Base-by-base conservation (phyloP, 441 rosid species). In the Capsella rubella region DNA sequence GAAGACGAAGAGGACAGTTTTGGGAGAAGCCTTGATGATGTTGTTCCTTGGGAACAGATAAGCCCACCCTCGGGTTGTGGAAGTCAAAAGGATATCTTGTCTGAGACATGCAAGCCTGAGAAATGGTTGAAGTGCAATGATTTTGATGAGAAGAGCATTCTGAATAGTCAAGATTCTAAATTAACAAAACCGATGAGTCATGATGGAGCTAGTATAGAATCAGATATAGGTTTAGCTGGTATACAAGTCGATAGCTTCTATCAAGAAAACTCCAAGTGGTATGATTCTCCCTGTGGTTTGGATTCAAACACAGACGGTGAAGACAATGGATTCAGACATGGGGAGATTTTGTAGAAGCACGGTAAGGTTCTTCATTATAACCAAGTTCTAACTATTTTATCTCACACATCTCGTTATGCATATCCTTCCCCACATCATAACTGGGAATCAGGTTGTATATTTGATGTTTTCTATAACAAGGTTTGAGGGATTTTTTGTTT, bases 221-320 rank as follows among this genome's bases (percentile, higher is more conserved):
- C 91, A 73, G 97, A 92, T 87, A 95, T 92, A 82, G 84, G 97
- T 81, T 91, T 92, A 59, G 93, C 80, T 57, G 93, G 89, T 80
- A 84, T 95, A 81, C 99, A 91, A 75, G 99, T 92, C 21, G 96
- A 95, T 78, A 88, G 98, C 87, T 95, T 95, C 84, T 95, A 92
- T 80, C 99, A 88, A 70, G 99, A 95, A 43, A 90, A 88, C 80
- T 72, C 93, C 16, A 95, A 95, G 69, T 95, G 98, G 98, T 95
- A 88, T 71, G 99, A 95, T 81, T 90, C 96, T 82, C 99, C 99
- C 74, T 89, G 98, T 75, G 97, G 87, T 49, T 81, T 94, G 82
- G 99, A 92, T 83, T 79, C 94, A 55, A 75, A 86, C 80, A 83
- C 90, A 11, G 97, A 94, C 74, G 89, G 93, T 65, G 97, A 88